Conservation (phyloP, 495 filamentous ascomycete species). For the Penicillium antarcticum region DNA sequence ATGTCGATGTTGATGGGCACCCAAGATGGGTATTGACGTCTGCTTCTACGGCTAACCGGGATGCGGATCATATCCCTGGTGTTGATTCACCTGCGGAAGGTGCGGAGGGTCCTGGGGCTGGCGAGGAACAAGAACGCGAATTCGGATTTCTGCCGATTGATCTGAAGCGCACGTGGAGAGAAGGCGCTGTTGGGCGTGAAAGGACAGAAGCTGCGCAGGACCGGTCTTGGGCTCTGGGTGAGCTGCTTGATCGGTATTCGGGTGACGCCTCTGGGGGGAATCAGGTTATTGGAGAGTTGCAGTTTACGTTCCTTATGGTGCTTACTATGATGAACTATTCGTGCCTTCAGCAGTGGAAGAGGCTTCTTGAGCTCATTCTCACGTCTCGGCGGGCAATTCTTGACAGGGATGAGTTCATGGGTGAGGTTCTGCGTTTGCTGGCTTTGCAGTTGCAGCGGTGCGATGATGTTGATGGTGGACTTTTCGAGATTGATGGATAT, state of each 20-base stretch:
- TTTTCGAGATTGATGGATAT: conserved; percentile 51
- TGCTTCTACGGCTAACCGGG: conserved; percentile 40
- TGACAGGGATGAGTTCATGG: conserved; percentile 55
- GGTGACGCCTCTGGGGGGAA: conserved; percentile 18
- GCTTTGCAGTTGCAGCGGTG: conserved; percentile 69
- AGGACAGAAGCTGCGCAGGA: conserved; percentile 70
- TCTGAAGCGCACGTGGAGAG: conserved; percentile 62
- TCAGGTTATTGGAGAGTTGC: conserved; percentile 78
- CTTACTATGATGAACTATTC: conserved; percentile 80
- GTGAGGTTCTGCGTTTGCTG: conserved; percentile 57
- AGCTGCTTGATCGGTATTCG: conserved; percentile 42
- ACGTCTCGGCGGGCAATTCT: conserved; percentile 61
- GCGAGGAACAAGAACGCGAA: conserved; percentile 34
- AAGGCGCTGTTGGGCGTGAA: conserved; percentile 66
- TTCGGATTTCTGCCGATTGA: conserved; percentile 48
- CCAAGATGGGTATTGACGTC: conserved; percentile 46
- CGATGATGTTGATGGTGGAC: conserved; percentile 61
- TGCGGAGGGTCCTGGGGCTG: conserved; percentile 1
- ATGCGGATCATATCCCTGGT: conserved; percentile 51
- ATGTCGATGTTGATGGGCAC: conserved; percentile 36
- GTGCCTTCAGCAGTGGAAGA: conserved; percentile 86
- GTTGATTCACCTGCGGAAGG: conserved; percentile 23
- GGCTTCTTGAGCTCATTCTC: conserved; percentile 66
- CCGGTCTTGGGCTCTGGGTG: conserved; percentile 63
- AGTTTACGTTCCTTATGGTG: conserved; percentile 80